Evolutionary conservation across 345 rosid species (phyloP), one percentile per base, ranked within the genome.

Genomic region (Dipteronia dyeriana): DNA sequence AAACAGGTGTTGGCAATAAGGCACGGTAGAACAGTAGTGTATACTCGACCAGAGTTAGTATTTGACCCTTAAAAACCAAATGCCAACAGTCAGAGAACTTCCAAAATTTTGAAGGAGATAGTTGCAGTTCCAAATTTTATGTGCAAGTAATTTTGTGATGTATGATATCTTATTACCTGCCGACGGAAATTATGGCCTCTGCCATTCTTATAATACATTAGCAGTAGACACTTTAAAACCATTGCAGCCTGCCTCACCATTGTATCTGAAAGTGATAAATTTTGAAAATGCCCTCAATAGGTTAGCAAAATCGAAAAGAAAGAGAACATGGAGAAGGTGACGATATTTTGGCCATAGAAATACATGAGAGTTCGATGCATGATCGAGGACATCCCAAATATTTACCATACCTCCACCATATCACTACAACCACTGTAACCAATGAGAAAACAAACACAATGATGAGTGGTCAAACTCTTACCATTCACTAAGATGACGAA

Each of bases 1-100:
- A 94, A 62, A 91, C 94, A 34, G 98, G 97, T 41, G 97, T 88
- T 68, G 98, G 97, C 78, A 94, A 78, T 78, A 94, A 84, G 16
- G 96, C 84, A 78, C 91, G 98, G 81, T 91, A 94, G 76, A 92
- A 71, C 70, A 92, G 87, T 85, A 92, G 79, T 14, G 84, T 64
- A 79, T 90, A 88, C 77, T 94, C 98, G 14, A 94, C 89, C 72
- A 94, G 77, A 62, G 98, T 94, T 62, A 92, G 88, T 85, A 94
- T 86, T 81, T 94, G 94, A 74, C 93, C 97, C 94, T 94, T 85
- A 59, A 87, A 77, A 71, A 60, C 31, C 61, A 74, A 11, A 69
- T 25, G 60, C 54, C 41, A 67, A 64, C 66, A 31, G 66, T 47
- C 79, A 81, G 78, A 19, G 68, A 61, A 9, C 9, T 66, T 64